Conservation (phyloP, 768 basidiomycete species). For the Psilocybe azurescens region DNA sequence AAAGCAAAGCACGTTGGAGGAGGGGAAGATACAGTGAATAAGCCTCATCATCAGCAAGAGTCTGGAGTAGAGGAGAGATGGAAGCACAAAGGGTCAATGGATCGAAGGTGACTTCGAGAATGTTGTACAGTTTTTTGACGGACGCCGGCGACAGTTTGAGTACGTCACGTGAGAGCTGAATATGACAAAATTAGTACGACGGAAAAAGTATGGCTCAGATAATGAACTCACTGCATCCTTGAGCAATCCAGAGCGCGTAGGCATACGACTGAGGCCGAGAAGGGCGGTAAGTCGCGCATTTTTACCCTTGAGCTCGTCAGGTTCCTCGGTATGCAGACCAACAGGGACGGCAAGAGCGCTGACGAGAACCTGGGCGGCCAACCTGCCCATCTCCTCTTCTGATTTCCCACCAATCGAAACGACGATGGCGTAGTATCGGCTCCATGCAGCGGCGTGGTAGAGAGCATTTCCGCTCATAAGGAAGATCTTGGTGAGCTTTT, state of each 20-base stretch:
- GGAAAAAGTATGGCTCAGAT: slow-evolving; percentile 5
- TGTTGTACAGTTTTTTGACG: slow-evolving; percentile 81
- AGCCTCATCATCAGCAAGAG: slow-evolving; percentile 57
- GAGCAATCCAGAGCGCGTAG: slow-evolving; percentile 85
- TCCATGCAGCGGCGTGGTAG: slow-evolving; percentile 97
- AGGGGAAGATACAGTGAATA: slow-evolving; percentile 89
- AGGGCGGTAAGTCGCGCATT: slow-evolving; percentile 83
- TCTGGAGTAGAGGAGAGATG: slow-evolving; percentile 78
- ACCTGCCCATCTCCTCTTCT: slow-evolving; percentile 77
- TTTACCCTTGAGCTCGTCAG: slow-evolving; percentile 61
- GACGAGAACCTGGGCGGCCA: slow-evolving; percentile 92
- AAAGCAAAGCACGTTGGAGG: slow-evolving; percentile 89
- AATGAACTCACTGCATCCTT: slow-evolving; percentile 78
- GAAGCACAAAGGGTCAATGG: slow-evolving; percentile 83
- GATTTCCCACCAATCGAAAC: slow-evolving; percentile 74
- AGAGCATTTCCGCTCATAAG: slow-evolving; percentile 93
- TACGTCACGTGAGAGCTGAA: slow-evolving; percentile 79
- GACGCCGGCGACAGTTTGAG: slow-evolving; percentile 77
- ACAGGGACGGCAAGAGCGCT: slow-evolving; percentile 94
- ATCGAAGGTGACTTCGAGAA: slow-evolving; percentile 93
- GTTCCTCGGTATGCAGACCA: slow-evolving; percentile 54
- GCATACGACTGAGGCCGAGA: slow-evolving; percentile 81
- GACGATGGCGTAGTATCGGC: slow-evolving; percentile 78
- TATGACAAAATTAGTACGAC: background rate
- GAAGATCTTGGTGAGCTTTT: slow-evolving; percentile 97